These are phyloP conservation scores for Lecanoromycetidae sp. DNA, from an alignment of 2,329 filamentous ascomycete genomes.

Conservation along the genomic window DNA sequence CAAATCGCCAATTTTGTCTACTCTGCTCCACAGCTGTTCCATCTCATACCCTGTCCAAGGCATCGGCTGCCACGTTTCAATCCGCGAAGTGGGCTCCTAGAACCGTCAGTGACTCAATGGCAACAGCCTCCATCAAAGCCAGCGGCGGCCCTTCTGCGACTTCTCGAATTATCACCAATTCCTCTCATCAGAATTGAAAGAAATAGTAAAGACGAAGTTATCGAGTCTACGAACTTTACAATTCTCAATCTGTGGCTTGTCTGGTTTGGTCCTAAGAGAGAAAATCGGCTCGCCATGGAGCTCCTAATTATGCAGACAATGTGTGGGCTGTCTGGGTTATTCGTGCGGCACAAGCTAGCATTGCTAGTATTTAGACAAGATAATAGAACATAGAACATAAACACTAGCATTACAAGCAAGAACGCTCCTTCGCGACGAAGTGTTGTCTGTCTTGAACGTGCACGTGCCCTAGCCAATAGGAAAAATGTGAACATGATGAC, in stretches of 20 bases:
- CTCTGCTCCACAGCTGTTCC: constrained; percentile 82
- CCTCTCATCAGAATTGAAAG: constrained; percentile 55
- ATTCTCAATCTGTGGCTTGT: constrained; percentile 93
- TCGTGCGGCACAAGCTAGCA: constrained; percentile 75
- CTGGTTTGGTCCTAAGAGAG: constrained; percentile 81
- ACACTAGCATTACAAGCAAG: neutral
- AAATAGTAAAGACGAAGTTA: constrained; percentile 57
- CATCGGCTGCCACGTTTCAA: constrained; percentile 88
- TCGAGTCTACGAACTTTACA: constrained; percentile 80
- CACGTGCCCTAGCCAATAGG: neutral
- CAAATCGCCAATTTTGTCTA: constrained; percentile 97
- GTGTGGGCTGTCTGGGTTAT: constrained; percentile 69
- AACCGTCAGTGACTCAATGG: constrained; percentile 76
- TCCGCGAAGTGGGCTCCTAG: constrained; percentile 67
- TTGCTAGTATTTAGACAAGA: constrained; percentile 82
- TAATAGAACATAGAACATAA: constrained; percentile 39
- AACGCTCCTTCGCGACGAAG: no score
- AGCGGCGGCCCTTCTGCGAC: constrained; percentile 51
- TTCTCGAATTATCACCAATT: constrained; percentile 56
- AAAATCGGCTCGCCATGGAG: constrained; percentile 70
- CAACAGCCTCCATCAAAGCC: constrained; percentile 54
- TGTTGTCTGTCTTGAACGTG: neutral
- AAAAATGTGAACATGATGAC: no score
- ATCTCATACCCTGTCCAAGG: constrained; percentile 78
- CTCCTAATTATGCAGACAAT: constrained; percentile 65